Percentiles rank a stretch among this genome's conserved stretches.
Conservation (phyloP, 495 filamentous ascomycete genomes). For the Xylaria venustula region DNA sequence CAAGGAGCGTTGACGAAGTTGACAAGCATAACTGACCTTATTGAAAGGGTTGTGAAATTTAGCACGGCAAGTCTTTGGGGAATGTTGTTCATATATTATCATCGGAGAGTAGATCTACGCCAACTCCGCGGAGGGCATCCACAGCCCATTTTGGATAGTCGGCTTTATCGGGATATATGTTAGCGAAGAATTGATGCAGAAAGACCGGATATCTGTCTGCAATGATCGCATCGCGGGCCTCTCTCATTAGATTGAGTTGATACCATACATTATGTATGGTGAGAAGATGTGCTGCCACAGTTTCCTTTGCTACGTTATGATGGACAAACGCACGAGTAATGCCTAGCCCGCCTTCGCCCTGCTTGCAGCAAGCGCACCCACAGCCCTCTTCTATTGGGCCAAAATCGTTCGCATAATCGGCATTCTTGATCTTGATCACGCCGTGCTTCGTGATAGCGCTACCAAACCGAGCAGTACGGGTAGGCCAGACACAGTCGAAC, state of each 20-base stretch:
- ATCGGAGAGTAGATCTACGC: constrained; percentile 64
- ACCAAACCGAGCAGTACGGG: constrained; percentile 91
- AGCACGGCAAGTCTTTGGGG: background rate
- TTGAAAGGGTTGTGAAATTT: no score
- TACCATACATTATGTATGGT: constrained; percentile 96
- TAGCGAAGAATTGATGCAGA: constrained; percentile 70
- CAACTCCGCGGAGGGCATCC: constrained; percentile 77
- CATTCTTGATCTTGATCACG: constrained; percentile 76
- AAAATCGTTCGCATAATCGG: constrained; percentile 76
- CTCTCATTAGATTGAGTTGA: constrained; percentile 76
- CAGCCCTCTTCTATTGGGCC: constrained; percentile 79
- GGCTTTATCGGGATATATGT: constrained; percentile 64
- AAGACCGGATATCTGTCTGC: constrained; percentile 81
- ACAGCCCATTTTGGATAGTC: constrained; percentile 83
- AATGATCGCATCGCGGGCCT: constrained; percentile 73
- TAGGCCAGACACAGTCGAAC: constrained; percentile 99
- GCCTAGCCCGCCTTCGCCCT: constrained; percentile 69
- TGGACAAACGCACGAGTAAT: constrained; percentile 88
- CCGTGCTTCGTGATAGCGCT: constrained; percentile 84
- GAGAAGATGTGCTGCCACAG: constrained; percentile 88
- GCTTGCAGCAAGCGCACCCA: constrained; percentile 72
- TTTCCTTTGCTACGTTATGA: constrained; percentile 91
- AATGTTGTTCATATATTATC: constrained; percentile 8
- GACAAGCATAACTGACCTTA: no score
- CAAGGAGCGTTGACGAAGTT: no score